Percentiles rank a stretch among this genome's conserved stretches.
Conservation (phyloP, 78 protist genomes). For the Mantamonas sphyraenae region DNA sequence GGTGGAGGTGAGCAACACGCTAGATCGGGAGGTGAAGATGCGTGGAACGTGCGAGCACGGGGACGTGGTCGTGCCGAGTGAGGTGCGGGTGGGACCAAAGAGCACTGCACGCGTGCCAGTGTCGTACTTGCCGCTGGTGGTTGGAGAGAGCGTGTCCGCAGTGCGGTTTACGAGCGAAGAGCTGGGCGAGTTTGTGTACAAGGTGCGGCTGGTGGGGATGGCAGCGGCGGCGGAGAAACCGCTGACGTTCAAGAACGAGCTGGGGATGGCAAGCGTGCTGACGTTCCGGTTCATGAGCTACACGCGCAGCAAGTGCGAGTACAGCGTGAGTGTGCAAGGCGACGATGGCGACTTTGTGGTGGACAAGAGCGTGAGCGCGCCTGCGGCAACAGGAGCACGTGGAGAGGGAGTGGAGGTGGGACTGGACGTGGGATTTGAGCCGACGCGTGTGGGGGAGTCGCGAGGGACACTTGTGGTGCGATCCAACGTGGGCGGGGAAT, state of each 20-base stretch:
- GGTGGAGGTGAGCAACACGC: conserved; percentile 49
- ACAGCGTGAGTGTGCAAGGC: conserved; percentile 3
- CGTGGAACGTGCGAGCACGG: neutral
- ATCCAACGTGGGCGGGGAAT: conserved; percentile 56
- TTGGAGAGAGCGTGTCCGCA: neutral
- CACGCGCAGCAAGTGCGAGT: neutral
- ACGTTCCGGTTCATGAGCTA: conserved; percentile 32
- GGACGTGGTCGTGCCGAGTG: conserved; percentile 15
- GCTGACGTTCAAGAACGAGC: conserved; percentile 16
- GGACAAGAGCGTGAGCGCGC: conserved; percentile 4
- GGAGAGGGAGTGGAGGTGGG: conserved; percentile 33
- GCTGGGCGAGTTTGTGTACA: conserved; percentile 46
- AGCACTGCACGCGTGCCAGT: no score
- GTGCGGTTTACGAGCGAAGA: conserved; percentile 26
- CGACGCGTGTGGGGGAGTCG: conserved; percentile 35
- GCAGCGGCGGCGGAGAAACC: conserved; percentile 18
- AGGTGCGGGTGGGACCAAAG: no score
- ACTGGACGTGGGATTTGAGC: conserved; percentile 58
- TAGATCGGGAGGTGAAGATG: conserved; percentile 6
- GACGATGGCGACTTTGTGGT: neutral
- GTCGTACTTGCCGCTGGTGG: conserved; percentile 47
- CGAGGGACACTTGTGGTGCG: conserved; percentile 18
- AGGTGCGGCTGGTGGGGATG: conserved; percentile 12
- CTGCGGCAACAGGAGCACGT: neutral
- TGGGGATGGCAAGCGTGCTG: conserved; percentile 31